phyloP scores from a whole-genome alignment of 805 yeast species.

The Blastobotrys attinorum region DNA sequence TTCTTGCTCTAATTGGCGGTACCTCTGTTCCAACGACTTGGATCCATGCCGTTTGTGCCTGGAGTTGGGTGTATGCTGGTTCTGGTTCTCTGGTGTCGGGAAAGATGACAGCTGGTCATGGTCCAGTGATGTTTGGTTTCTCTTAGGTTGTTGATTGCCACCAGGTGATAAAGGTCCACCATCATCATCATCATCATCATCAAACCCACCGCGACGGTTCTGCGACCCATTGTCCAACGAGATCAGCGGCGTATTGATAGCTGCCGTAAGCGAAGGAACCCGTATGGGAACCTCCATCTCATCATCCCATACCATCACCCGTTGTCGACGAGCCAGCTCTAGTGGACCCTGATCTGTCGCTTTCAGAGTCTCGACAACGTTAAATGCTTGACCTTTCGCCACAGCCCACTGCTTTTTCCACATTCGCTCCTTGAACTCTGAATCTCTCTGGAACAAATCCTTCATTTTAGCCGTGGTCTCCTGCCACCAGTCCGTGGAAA shows the following conservation, averaged over 20 bases:
- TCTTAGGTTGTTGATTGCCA: too few species aligned
- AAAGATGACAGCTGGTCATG: background rate
- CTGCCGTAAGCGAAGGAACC: conserved; percentile 35
- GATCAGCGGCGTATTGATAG: conserved; percentile 38
- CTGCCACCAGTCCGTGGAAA: conserved; percentile 67
- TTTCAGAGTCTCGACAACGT: conserved; percentile 59
- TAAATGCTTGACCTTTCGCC: conserved; percentile 70
- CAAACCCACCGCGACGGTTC: background rate
- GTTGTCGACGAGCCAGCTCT: conserved; percentile 52
- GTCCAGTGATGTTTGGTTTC: too few species aligned
- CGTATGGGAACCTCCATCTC: conserved; percentile 48
- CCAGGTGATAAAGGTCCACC: too few species aligned
- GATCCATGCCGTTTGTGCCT: conserved; percentile 8
- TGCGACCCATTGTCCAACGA: conserved; percentile 1
- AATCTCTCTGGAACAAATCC: conserved; percentile 44
- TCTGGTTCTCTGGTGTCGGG: background rate
- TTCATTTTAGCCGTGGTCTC: conserved; percentile 41
- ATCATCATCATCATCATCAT: background rate
- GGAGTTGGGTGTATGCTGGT: background rate
- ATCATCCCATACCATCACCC: conserved; percentile 54
- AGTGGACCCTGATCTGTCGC: conserved; percentile 54
- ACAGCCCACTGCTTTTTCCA: conserved; percentile 64
- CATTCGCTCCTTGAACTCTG: conserved; percentile 57
- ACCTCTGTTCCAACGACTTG: conserved; percentile 14
- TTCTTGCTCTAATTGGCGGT: conserved; percentile 1